phyloP scores from a whole-genome alignment of 1,284 basidiomycete genomes.

The Marasmius tenuissimus region DNA sequence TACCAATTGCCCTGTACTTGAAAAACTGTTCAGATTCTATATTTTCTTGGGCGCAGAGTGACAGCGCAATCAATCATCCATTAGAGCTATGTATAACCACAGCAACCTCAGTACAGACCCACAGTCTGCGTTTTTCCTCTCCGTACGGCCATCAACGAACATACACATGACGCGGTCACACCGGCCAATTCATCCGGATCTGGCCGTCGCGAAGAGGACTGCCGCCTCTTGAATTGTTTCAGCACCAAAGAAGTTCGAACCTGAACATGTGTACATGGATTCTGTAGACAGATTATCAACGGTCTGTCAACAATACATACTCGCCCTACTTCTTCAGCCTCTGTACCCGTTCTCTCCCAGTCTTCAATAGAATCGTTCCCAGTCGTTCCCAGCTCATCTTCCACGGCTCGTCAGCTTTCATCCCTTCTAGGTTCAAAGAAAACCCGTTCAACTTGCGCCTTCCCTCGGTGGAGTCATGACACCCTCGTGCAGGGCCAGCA shows the following conservation, averaged over 20 bases:
- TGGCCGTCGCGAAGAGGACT: background rate
- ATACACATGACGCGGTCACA: too few species aligned
- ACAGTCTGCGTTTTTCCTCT: too few species aligned
- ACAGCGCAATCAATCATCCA: too few species aligned
- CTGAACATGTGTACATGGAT: background rate
- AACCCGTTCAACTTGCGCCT: background rate
- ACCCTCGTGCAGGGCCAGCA: background rate
- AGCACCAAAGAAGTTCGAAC: background rate
- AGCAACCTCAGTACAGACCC: too few species aligned
- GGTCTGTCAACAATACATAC: background rate
- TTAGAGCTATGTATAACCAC: too few species aligned
- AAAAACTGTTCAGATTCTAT: too few species aligned
- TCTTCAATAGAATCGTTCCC: background rate
- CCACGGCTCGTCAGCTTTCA: background rate
- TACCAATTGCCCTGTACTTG: background rate
- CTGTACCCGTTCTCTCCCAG: background rate
- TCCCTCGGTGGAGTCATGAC: background rate
- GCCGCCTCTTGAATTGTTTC: too few species aligned
- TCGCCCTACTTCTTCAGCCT: background rate
- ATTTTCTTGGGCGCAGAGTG: too few species aligned
- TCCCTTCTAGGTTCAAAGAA: background rate
- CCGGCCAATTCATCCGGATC: background rate
- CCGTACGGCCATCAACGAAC: too few species aligned
- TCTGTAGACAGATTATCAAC: background rate
- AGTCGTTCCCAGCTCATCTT: slow-evolving; percentile 9